Evolutionary conservation across 208 protist species (phyloP), one percentile per base, ranked within the genome.

Genomic region (Leptomonas pyrrhocoris): DNA sequence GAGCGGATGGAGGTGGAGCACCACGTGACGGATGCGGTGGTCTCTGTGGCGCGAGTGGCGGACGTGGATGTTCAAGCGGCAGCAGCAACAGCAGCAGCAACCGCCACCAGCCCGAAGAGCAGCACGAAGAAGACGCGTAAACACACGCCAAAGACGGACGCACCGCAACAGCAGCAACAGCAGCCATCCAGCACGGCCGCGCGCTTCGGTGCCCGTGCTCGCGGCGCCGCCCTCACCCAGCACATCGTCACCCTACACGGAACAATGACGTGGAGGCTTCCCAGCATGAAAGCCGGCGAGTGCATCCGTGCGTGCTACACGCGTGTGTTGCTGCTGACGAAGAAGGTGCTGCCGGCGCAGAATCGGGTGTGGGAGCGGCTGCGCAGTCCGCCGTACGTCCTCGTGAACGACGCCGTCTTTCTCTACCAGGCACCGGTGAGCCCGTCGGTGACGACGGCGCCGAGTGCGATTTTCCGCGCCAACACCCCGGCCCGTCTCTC

Each of bases 181-280:
- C 61, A 31, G 2, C 30, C 3, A 27, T 7, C 30, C 38, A 70
- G 21, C 16, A 66, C 49, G 15, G 38, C 21, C 21, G 40, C 50
- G 19, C 46, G 68, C 69, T 71, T 59, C 46, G 64, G 62, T 18
- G 25, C 62, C 21, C 46, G 63, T 27, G 55, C 54, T 4, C 62
- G 57, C n/a, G 19, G 50, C 21, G 45, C 34, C 8, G 62, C 46
- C 11, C 31, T 55, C 42, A 59, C 51, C 38, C 57, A 57, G 53
- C 84, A 88, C 62, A 48, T 92, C 28, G 90, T 93, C 13, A 90
- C 85, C 9, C 66, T 95, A 8, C 90, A 95, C 73, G 88, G 90
- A 27, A 34, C 81, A 23, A 93, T 96, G 84, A 87, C 86, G 18
- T 96, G 88, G 88, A 79, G 73, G 5, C 71, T 89, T 40, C 91